These are phyloP conservation scores for Starmerella sp. DNA, from an alignment of 805 yeast genomes.

Conservation along the genomic window DNA sequence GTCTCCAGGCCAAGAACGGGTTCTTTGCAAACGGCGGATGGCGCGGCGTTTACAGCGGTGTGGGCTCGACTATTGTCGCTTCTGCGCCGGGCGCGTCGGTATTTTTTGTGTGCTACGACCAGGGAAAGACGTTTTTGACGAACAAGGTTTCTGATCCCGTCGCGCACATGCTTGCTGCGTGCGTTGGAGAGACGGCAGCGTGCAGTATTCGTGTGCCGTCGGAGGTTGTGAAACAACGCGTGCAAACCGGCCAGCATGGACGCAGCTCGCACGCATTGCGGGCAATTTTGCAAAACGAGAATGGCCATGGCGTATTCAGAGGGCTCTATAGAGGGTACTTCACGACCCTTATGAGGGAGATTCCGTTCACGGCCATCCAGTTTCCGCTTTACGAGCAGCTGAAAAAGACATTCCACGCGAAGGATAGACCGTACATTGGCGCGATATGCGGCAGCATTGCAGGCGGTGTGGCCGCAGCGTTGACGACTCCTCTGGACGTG, in stretches of 20 bases:
- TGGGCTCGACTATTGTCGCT: slow-evolving; percentile 88
- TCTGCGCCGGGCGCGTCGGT: slow-evolving; percentile 81
- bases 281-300: slow-evolving; percentile 46
- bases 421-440: slow-evolving; percentile 55
- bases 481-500: slow-evolving; percentile 90
- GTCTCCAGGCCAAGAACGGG: slow-evolving; percentile 92
- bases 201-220: slow-evolving; percentile 94
- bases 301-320: slow-evolving; percentile 65
- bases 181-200: slow-evolving; percentile 85
- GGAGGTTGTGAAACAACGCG: slow-evolving; percentile 88
- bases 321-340: slow-evolving; percentile 91
- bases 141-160: slow-evolving; percentile 23
- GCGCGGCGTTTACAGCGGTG: slow-evolving; percentile 78
- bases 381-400: slow-evolving; percentile 85
- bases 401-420: slow-evolving; percentile 45
- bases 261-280: slow-evolving; percentile 59
- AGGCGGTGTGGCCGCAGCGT: slow-evolving; percentile 90
- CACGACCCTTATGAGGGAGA: slow-evolving; percentile 86
- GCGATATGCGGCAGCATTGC: slow-evolving; percentile 86
- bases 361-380: slow-evolving; percentile 92
- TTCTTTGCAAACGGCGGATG: slow-evolving; percentile 90
- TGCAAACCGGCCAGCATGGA: slow-evolving; percentile 57
- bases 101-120: slow-evolving; percentile 74
- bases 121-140: slow-evolving; percentile 15
- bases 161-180: slow-evolving; percentile 79